Evolutionary conservation across 768 basidiomycete genomes (phyloP).

Genomic region (Kwoniella mangroviensis): DNA sequence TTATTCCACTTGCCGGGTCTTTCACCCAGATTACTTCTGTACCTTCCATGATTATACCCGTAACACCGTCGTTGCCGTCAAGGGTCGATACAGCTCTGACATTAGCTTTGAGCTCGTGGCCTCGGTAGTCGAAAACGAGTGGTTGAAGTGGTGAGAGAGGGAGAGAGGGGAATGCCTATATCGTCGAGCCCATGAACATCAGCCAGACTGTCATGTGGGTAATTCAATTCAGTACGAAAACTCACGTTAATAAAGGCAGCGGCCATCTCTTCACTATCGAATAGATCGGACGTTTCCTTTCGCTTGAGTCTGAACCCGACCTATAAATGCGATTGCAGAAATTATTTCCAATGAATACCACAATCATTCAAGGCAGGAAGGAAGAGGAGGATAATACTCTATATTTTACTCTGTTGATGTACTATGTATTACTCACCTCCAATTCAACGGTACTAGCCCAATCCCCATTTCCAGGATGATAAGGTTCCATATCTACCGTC

Average conservation of each 20-base stretch:
- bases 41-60: constrained; percentile 83
- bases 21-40: constrained; percentile 92
- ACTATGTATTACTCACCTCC: constrained; percentile 66
- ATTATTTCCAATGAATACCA: too few species aligned
- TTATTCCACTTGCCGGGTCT: constrained; percentile 77
- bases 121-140: constrained; percentile 85
- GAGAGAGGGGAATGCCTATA: constrained; percentile 73
- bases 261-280: constrained; percentile 84
- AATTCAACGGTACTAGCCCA: constrained; percentile 72
- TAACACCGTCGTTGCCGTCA: constrained; percentile 60
- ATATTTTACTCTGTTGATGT: too few species aligned
- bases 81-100: constrained; percentile 70
- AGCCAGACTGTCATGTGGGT: too few species aligned
- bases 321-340: constrained; percentile 35
- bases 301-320: constrained; percentile 59
- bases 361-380: too few species aligned
- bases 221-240: too few species aligned
- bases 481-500: constrained; percentile 69
- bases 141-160: constrained; percentile 72
- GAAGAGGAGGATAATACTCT: too few species aligned
- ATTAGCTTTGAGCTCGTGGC: constrained; percentile 74
- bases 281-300: constrained; percentile 65
- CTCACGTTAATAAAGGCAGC: constrained; percentile 66
- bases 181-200: too few species aligned
- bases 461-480: constrained; percentile 61